Percentiles rank a stretch among this genome's conserved stretches.
phyloP scores from a whole-genome alignment of 202 grass and related monocot species.

The Digitaria exilis region DNA sequence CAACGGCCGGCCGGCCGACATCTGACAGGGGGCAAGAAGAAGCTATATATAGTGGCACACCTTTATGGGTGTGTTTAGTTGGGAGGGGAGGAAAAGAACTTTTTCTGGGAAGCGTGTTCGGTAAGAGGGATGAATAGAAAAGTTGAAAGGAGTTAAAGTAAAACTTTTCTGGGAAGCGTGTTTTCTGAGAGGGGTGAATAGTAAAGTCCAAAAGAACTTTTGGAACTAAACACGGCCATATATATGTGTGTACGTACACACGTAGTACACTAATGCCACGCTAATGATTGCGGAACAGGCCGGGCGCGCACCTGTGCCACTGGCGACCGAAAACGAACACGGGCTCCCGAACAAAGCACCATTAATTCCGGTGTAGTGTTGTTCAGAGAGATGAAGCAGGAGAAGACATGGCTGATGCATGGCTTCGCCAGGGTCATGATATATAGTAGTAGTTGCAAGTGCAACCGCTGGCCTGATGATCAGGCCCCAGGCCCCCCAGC shows the following conservation, averaged over 20 bases:
- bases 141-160: no score
- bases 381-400: background rate
- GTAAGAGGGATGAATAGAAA: no score
- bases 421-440: background rate
- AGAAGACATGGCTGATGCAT: background rate
- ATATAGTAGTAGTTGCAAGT: background rate
- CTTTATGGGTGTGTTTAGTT: no score
- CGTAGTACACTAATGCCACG: background rate
- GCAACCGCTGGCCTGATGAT: background rate
- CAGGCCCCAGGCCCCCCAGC: background rate
- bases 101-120: no score
- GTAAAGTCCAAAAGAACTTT: no score
- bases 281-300: constrained; percentile 48
- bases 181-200: no score
- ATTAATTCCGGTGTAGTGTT: constrained; percentile 18
- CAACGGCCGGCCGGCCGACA: no score
- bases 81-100: no score
- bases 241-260: background rate
- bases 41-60: no score
- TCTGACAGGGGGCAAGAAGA: no score
- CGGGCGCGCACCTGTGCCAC: background rate
- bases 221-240: no score
- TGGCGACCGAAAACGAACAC: constrained; percentile 44
- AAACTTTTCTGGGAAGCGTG: no score
- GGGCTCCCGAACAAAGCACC: constrained; percentile 47